Conservation (phyloP, 2,329 filamentous ascomycete genomes). For the Colletotrichum cereale region DNA sequence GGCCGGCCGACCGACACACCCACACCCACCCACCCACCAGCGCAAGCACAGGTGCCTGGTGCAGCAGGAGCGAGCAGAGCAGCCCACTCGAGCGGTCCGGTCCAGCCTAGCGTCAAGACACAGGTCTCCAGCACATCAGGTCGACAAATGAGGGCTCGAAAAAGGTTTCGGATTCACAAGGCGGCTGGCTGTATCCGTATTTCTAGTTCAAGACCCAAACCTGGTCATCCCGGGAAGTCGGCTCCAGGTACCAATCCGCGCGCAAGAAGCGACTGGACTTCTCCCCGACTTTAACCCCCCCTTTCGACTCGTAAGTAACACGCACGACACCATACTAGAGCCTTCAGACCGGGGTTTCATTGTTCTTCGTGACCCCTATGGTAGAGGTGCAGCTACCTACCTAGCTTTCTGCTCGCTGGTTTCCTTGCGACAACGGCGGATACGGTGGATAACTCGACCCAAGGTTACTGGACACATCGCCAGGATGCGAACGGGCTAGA, state of each 20-base stretch:
- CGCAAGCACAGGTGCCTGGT: conserved; percentile 9
- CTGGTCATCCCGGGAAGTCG: neutral
- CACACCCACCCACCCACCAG: neutral
- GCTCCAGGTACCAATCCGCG: conserved; percentile 13
- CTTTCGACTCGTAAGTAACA: neutral
- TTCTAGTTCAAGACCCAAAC: conserved; percentile 21
- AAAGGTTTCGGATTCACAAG: conserved; percentile 32
- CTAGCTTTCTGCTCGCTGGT: neutral
- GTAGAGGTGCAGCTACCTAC: neutral
- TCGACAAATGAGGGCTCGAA: conserved; percentile 31
- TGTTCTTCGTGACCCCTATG: neutral
- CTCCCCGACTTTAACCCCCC: neutral
- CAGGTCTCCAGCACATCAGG: conserved; percentile 14
- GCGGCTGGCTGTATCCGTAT: conserved; percentile 21
- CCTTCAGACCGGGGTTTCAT: neutral
- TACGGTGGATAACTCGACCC: conserved; percentile 5
- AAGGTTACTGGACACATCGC: conserved; percentile 11
- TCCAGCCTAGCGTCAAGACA: conserved; percentile 32
- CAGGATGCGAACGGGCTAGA: conserved; percentile 11
- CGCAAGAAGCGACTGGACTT: neutral
- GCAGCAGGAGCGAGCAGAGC: neutral
- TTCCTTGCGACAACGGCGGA: conserved; percentile 25
- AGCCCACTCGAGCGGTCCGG: conserved; percentile 29
- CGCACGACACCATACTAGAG: neutral
- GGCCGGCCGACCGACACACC: neutral